Percentiles rank a stretch among this genome's conserved stretches.
Conservation (phyloP, 352 stramenopile species). For the Pythium myriotylum region DNA sequence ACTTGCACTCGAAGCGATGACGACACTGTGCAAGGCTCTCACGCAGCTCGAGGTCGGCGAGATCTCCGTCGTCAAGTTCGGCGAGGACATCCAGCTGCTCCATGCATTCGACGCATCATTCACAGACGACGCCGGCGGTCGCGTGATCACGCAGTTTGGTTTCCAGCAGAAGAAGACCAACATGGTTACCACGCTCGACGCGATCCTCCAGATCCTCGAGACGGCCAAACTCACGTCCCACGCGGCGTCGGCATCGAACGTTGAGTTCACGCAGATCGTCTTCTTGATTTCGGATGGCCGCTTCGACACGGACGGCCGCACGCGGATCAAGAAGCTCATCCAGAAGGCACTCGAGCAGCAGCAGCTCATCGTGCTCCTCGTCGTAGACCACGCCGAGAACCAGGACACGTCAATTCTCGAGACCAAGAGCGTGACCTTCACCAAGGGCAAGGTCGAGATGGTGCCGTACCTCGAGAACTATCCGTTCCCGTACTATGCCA, state of each 20-base stretch:
- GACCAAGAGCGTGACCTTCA: conserved; percentile 98
- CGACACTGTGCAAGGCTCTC: conserved; percentile 97
- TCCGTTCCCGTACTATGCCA: conserved; percentile 99
- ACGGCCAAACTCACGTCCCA: conserved; percentile 62
- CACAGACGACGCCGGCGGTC: conserved; percentile 94
- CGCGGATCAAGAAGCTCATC: conserved; percentile 94
- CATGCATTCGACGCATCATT: conserved; percentile 97
- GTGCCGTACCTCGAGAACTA: conserved; percentile 99
- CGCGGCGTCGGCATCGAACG: conserved; percentile 34
- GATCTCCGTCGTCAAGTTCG: conserved; percentile 94
- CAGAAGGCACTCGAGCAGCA: conserved; percentile 97
- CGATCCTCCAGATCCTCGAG: conserved; percentile 92
- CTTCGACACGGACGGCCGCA: conserved; percentile 97
- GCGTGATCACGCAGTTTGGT: conserved; percentile 94
- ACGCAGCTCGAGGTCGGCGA: conserved; percentile 97
- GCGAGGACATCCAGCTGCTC: conserved; percentile 95
- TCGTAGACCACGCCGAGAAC: conserved; percentile 91
- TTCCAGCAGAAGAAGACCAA: conserved; percentile 98
- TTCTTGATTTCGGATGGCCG: conserved; percentile 99
- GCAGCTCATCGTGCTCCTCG: conserved; percentile 98
- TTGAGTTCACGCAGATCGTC: conserved; percentile 96
- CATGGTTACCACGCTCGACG: conserved; percentile 94
- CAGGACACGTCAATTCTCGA: conserved; percentile 95
- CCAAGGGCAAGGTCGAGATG: conserved; percentile 95
- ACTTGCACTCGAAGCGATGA: conserved; percentile 95